Base-by-base conservation (phyloP, 495 filamentous ascomycete genomes). In the Aspergillus homomorphus region DNA sequence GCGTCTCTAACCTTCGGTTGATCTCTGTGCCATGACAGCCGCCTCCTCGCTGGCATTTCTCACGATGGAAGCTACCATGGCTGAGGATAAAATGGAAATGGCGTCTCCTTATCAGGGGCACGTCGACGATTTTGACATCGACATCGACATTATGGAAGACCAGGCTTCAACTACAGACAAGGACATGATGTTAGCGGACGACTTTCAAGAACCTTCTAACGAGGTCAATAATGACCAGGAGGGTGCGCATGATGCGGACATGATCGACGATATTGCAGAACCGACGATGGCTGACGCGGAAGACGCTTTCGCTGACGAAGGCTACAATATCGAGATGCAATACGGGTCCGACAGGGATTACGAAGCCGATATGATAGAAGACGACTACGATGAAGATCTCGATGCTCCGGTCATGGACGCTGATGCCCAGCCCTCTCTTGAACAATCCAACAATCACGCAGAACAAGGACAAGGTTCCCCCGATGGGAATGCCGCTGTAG, bases 101-200 rank as follows among this genome's bases (percentile, higher is more conserved):
- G 78, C 73, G 18, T 78, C 77, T 44, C 77, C 77, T 24, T 77
- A 77, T 42, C 66, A 71, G 16, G 77, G 72, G 2, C 71, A 74
- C 43, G 81, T 77, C 44, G 86, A 90, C 65, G 86, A 89, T 60
- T 87, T 89, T 54, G 89, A 91, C 56, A 88, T 91, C 62, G 87
- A 91, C 61, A 76, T 91, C 61, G 88, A 92, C 66, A 73, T 88
- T 18, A 81, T 82, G 66, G 75, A 80, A 54, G 81, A 78, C 44
- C 74, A 81, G 26, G 67, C 62, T 41, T 73, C 72, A 15, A 74
- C 76, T 52, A 71, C 74, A 43, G 85, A 89, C 58, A 83, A 83
- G 59, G 87, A 90, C 60, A 80, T 84, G 65, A 84, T 85, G 63
- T 72, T 84, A n/a, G 84, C 80, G 42, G 73, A 79, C 57, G 70